phyloP scores from a whole-genome alignment of 768 basidiomycete species.

The Tricholoma saponaceum region DNA sequence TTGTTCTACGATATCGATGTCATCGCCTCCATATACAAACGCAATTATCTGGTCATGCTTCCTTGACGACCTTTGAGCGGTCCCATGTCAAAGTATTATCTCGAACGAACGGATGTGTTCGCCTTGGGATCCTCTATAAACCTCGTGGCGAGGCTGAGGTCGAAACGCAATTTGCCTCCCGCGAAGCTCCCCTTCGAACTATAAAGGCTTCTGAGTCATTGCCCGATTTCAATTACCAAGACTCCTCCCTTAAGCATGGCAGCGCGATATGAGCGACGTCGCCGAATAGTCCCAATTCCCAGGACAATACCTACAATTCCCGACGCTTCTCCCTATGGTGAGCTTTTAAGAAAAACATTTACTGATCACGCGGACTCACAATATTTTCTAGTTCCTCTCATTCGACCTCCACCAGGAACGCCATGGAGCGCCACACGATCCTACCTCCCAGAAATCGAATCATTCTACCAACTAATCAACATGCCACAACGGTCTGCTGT shows the following conservation, averaged over 20 bases:
- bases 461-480: background rate
- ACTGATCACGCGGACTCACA: background rate
- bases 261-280: background rate
- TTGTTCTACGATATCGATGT: background rate
- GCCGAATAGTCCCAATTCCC: background rate
- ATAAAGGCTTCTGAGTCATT: background rate
- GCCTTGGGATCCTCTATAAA: background rate
- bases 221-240: too few species aligned
- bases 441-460: background rate
- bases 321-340: conserved; percentile 3
- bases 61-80: background rate
- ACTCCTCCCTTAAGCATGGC: background rate
- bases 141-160: background rate
- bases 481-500: background rate
- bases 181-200: background rate
- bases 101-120: background rate
- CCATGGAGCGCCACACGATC: conserved; percentile 2
- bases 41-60: background rate
- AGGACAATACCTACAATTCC: background rate
- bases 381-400: conserved; percentile 2
- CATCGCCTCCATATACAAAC: background rate
- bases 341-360: background rate
- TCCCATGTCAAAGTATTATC: background rate
- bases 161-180: background rate
- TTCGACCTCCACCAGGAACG: conserved; percentile 7